Base-by-base conservation (phyloP, 2,329 filamentous ascomycete species). In the Fusarium miscanthi region DNA sequence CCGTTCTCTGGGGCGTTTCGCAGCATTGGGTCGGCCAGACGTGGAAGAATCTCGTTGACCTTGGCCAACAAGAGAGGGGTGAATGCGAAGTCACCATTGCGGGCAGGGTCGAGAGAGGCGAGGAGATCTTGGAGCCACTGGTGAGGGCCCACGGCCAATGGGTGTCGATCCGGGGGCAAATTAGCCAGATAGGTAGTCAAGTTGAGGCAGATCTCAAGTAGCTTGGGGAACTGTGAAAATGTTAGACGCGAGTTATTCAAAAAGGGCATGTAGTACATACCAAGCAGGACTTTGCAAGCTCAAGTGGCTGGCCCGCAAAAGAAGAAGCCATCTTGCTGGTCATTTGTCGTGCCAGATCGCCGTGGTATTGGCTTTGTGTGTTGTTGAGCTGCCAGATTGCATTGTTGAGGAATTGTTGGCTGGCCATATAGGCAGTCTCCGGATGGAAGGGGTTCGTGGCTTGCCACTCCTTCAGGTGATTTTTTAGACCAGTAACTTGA, bases 51-150 rank as follows among this genome's bases (percentile, higher is more conserved):
- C 45, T 95, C 92, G 68, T 91, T 87, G 42, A 95, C 88, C 82
- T 95, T 96, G 79, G 88, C 88, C 61, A 96, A 82, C 3, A 97
- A 86, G 1, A 97, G 86, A 6, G 93, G 93, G 19, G 95, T 84
- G 78, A 94, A 96, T 57, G 92, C 91, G 69, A 92, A 88, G 63
- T 95, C 88, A 11, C 93, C 93, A 63, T 89, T 91, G n/a, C 93
- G 92, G 23, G 96, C 86, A 13, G 89, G 85, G 4, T 91, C 90
- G 5, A 94, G 85, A 13, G 94, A 86, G 65, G 88, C 89, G 43
- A 93, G 83, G 35, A 95, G 87, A 65, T 92, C 88, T 67, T 89
- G 89, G 9, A 97, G 88, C 77, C 94, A 91, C 76, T 95, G 92
- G 40, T 90, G 90, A 6, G 93, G 93, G 1, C 91, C 90, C 41